phyloP scores from a whole-genome alignment of 148 eudicot species.

The Rhododendron williamsianum region DNA sequence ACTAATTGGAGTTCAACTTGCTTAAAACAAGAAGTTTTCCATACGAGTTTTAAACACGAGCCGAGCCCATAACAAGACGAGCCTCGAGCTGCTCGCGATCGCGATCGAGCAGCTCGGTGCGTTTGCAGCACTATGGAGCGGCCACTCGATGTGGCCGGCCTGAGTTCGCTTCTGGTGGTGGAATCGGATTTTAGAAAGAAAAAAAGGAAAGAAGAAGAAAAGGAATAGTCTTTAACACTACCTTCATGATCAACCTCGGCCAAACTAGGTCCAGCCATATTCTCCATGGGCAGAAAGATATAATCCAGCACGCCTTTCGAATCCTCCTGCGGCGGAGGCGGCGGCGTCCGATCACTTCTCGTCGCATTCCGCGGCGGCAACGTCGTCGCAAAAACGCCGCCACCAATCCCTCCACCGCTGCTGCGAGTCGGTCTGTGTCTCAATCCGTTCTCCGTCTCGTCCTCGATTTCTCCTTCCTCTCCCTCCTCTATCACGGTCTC shows the following conservation, averaged over 20 bases:
- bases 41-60: no score
- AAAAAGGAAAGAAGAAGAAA: background rate
- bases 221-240: background rate
- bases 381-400: background rate
- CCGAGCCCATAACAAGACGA: background rate
- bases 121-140: background rate
- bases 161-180: no score
- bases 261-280: slow-evolving; percentile 51
- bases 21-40: no score
- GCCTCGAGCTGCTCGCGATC: background rate
- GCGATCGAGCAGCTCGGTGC: background rate
- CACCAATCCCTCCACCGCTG: background rate
- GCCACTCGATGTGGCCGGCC: no score
- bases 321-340: slow-evolving; percentile 24
- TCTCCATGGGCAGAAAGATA: slow-evolving; percentile 43
- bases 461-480: slow-evolving; percentile 30
- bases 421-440: slow-evolving; percentile 20
- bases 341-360: background rate
- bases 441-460: slow-evolving; percentile 15
- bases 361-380: slow-evolving; percentile 31
- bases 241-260: slow-evolving; percentile 44
- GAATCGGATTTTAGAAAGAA: background rate
- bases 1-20: background rate
- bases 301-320: slow-evolving; percentile 15
- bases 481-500: slow-evolving; percentile 46